Base-by-base conservation (phyloP, 2,329 filamentous ascomycete species). In the Zasmidium angulare region DNA sequence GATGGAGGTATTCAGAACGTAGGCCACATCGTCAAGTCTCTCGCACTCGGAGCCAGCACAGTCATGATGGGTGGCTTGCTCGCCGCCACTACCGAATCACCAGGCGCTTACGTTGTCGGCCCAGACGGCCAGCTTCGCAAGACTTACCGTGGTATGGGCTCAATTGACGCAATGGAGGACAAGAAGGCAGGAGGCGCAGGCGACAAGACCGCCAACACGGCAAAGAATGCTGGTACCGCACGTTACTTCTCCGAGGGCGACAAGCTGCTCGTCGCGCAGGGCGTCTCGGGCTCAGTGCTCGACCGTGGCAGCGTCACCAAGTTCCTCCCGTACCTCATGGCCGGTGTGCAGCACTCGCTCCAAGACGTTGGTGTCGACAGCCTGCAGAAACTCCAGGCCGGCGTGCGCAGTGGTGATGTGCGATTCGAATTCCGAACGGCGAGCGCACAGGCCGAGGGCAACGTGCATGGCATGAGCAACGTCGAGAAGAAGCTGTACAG, bases 21-120 rank as follows among this genome's bases (percentile, higher is more conserved):
- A 67, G 95, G 95, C 56, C 96, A 99, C 82, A 97, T 99, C 67
- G 95, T 99, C 78, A 99, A 99, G 85, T 93, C 93, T 75, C 87
- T 99, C 66, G 89, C 95, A 50, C 87, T 99, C 65, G 95, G 95
- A 68, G 95, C 95, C 60, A 91, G 90, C 49, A 96, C 93, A 40
- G 89, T 99, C 76, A 99, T 99, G 95, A 99, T 99, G 95, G 95
- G 95, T 71, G 96, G 95, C 80, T 87, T 99, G 55, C 85, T 99
- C 66, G 95, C 95, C 53, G 95, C 96, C 75, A 98, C 95, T 64
- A 97, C 93, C 46, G 95, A 99, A 80, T 98, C 93, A 40, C 95
- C 95, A 36, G 96, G 95, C 66, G 93, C 93, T 66, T 98, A 96
- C 68, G 98, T 96, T 73, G 91, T 99, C 69, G 96, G 91, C 72